These are phyloP conservation scores for Populus tremula DNA, from an alignment of 345 rosid genomes.

Conservation along the genomic window DNA sequence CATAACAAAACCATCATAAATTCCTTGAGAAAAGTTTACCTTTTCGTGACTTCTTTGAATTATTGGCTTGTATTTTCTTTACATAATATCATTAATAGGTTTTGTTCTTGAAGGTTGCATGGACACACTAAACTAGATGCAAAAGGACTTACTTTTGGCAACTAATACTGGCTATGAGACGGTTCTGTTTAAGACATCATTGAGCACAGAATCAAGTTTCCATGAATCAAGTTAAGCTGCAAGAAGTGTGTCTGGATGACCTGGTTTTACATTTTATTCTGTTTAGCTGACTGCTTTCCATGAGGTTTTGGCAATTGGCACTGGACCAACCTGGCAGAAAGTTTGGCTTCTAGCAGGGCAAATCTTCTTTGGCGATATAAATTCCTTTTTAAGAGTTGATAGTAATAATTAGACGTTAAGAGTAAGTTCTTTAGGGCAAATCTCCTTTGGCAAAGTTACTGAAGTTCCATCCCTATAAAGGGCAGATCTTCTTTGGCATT, in stretches of 20 bases:
- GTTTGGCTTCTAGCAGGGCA: slow-evolving; percentile 30
- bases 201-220: slow-evolving; percentile 8
- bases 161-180: slow-evolving; percentile 3
- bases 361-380: slow-evolving; percentile 51
- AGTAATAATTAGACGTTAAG: slow-evolving; percentile 4
- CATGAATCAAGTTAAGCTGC: slow-evolving; percentile 14
- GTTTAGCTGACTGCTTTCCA: slow-evolving; percentile 1
- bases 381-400: neutral
- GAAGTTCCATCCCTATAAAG: neutral
- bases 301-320: slow-evolving; percentile 16
- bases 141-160: slow-evolving; percentile 24
- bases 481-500: slow-evolving; percentile 28
- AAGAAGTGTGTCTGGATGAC: slow-evolving; percentile 24
- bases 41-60: neutral
- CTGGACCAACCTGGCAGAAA: slow-evolving; percentile 19
- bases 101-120: slow-evolving; percentile 42
- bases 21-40: neutral
- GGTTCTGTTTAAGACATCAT: slow-evolving; percentile 3
- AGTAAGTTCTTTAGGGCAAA: slow-evolving; percentile 43
- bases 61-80: neutral
- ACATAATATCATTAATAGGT: neutral
- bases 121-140: slow-evolving; percentile 29
- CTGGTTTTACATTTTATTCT: slow-evolving; percentile 9
- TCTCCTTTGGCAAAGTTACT: slow-evolving; percentile 50
- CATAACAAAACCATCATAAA: neutral